Evolutionary conservation across 176 grass and related monocot species (phyloP), one percentile per base, ranked within the genome.

Genomic region (Musa schizocarpa): DNA sequence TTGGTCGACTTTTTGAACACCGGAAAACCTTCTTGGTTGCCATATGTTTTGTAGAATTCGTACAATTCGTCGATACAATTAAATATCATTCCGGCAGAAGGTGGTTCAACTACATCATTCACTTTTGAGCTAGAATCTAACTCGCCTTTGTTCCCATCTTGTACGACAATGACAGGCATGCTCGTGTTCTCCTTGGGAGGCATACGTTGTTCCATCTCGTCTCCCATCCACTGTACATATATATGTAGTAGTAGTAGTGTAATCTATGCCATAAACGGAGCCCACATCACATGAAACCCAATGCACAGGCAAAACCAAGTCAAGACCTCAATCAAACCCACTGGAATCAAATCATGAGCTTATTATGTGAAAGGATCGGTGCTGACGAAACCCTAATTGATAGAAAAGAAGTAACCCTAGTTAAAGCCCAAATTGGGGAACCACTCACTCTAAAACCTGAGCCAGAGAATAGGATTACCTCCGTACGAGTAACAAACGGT

Each of bases 1-100:
- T 70, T 70, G 16, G 68, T 70, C 8, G 68, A 70, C 17, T 70
- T 70, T 50, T 70, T 70, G 68, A 70, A 70, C 34, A 70, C 68
- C 9, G 68, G 68, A 70, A 70, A 70, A 51, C 68, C 68, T 70
- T 70, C 68, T 70, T 70, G 68, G 48, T 70, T 70, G 68, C 68
- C 68, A 50, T 52, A 70, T 51, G 68, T 51, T 70, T 70, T 70
- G 48, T 70, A 70, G 16, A 21, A 70, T 50, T 70, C 68, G 1
- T 70, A 70, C 68, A 70, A 70, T 51, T 70, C 68, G 9, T 70
- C 68, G 19, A 70, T 70, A 50, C 43, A 70, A 16, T 70, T 70
- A 9, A 70, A 70, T n/a, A 70, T 70, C 68, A 70, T 70, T 51
- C 68, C 68, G 2, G 68, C 68, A 70, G 34, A 70, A 21, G 68